Evolutionary conservation across 2,329 filamentous ascomycete genomes (phyloP), one percentile per base, ranked within the genome.

Genomic region (Ophiocordyceps sinensis): DNA sequence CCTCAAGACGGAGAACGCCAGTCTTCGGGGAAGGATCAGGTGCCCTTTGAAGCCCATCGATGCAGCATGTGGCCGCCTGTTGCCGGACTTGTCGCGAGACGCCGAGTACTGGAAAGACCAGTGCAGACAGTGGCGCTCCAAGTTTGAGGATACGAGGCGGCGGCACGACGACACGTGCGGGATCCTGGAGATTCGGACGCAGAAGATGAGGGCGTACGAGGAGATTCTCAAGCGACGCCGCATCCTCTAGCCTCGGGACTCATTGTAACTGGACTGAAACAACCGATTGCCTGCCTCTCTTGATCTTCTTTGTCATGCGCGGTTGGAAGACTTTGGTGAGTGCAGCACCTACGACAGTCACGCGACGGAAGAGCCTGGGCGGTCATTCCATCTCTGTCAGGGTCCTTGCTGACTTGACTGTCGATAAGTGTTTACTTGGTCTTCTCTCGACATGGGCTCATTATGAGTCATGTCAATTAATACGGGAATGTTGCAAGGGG

Each of bases 51-150:
- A 56, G 36, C 56, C 62, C 32, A 29, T 58, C 3, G 55, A 58
- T 28, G 50, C 52, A 31, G 54, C 43, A 41, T 53, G 46, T 49
- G 61, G 43, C 44, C 54, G 45, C 13, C 55, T 61, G 17, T 45
- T 26, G 23, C 23, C 23, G 17, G 57, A 62, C 17, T 44, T 64
- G 37, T 48, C 47, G 34, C 47, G 53, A 11, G 56, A 63, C 36
- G 53, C 60, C 10, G 49, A 55, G 3, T 55, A 60, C 32, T 64
- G 58, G 60, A 60, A 56, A 15, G 50, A 57, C 15, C 50, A 54
- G 40, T 53, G 48, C 23, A 44, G 51, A 11, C 53, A 54, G 42
- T 59, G 56, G 57, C 56, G 55, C 44, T 40, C 46, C 40, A 54
- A 51, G 37, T 57, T 53, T 23, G 52, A 58, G 9, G 48, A 52